phyloP scores from a whole-genome alignment of 2,329 filamentous ascomycete genomes.

The Dothideomycetidae sp. region DNA sequence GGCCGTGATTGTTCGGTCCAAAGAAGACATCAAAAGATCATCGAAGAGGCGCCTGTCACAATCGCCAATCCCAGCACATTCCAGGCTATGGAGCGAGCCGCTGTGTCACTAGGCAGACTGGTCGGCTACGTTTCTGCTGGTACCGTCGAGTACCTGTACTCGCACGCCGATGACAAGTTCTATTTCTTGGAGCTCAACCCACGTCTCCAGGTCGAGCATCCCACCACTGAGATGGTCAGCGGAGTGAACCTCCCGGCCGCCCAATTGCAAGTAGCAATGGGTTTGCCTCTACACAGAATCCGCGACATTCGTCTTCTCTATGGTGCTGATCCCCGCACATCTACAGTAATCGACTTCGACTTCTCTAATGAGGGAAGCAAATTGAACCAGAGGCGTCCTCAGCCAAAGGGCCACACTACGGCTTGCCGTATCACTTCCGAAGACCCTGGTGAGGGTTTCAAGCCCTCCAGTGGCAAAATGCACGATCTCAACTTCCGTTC shows the following conservation, averaged over 20 bases:
- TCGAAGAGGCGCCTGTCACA: constrained; percentile 95
- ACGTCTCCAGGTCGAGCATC: constrained; percentile 98
- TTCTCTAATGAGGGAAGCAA: constrained; percentile 77
- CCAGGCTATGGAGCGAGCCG: constrained; percentile 90
- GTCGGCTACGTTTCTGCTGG: constrained; percentile 98
- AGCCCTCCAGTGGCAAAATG: constrained; percentile 97
- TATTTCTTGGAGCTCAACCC: constrained; percentile 99
- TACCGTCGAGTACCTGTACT: constrained; percentile 98
- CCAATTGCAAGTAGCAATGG: constrained; percentile 98
- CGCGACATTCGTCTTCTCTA: constrained; percentile 93
- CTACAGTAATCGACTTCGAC: constrained; percentile 86
- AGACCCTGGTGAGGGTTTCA: constrained; percentile 97
- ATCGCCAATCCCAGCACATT: constrained; percentile 84
- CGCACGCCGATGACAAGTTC: constrained; percentile 94
- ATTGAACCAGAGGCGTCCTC: constrained; percentile 74
- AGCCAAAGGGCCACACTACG: constrained; percentile 91
- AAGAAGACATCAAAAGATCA: constrained; percentile 97
- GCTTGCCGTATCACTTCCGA: constrained; percentile 98
- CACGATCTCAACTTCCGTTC: constrained; percentile 98
- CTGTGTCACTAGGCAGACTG: constrained; percentile 80
- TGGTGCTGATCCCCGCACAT: constrained; percentile 78
- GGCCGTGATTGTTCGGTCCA: constrained; percentile 98
- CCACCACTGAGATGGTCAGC: constrained; percentile 97
- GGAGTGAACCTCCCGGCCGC: constrained; percentile 94
- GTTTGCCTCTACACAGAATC: constrained; percentile 86